These are phyloP conservation scores for Xylariaceae sp. DNA, from an alignment of 2,329 filamentous ascomycete species.

Conservation along the genomic window DNA sequence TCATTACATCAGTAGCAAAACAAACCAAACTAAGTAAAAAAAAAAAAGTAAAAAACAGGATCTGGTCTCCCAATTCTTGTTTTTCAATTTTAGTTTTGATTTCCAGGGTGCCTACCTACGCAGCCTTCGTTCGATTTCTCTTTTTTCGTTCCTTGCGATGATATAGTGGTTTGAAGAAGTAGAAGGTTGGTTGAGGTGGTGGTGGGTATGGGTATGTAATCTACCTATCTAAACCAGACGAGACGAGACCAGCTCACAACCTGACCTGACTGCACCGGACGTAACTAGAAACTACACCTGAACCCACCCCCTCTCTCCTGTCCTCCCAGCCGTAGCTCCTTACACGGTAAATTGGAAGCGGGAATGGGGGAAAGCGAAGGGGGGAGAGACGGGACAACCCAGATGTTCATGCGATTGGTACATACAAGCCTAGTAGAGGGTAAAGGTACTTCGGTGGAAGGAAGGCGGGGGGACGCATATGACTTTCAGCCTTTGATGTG, in stretches of 20 bases:
- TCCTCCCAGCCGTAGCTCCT: no score
- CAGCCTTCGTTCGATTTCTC: no score
- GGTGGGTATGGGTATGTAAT: background rate
- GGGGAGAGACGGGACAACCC: background rate
- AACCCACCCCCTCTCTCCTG: background rate
- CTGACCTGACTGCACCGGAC: background rate
- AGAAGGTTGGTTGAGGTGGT: background rate
- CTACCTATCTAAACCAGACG: background rate
- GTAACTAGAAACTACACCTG: background rate
- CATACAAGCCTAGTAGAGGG: background rate
- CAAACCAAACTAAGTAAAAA: no score
- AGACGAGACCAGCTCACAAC: background rate
- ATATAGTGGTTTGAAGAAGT: background rate
- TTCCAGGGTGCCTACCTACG: no score
- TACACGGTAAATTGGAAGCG: background rate
- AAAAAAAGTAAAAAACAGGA: no score
- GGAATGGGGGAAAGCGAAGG: background rate
- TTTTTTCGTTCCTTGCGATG: no score
- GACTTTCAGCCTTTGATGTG: background rate
- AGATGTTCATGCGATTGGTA: background rate
- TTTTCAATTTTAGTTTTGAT: no score
- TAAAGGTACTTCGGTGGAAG: background rate
- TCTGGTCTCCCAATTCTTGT: no score
- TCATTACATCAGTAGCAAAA: no score
- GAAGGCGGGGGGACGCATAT: background rate